Base-by-base conservation (phyloP, 2,329 filamentous ascomycete species). In the Penicillium sp. region DNA sequence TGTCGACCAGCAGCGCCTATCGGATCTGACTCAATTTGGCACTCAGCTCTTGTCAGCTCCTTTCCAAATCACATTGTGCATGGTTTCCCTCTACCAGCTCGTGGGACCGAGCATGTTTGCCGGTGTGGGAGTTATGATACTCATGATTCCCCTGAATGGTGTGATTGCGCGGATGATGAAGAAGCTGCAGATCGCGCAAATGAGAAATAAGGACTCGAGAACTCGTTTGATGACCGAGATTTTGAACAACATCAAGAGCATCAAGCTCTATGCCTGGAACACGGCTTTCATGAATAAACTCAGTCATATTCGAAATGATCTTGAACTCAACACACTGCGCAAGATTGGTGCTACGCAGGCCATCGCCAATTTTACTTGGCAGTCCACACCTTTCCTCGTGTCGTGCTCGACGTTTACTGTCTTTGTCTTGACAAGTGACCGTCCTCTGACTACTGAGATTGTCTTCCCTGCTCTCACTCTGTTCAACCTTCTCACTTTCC, bases 171-270 rank as follows among this genome's bases (percentile, higher is more conserved):
- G 83, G 41, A 75, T 94, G 53, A 95, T 95, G 85, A 95, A 95
- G 70, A 87, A 76, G 29, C 70, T 98, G 54, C 93, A 98, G 61
- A 93, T 96, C 66, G 74, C 81, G 48, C 92, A 98, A 69, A 98
- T 98, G 92, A 94, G 93, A 72, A 96, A 96, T 71, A 98, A 98
- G 69, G 92, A 98, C 57, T 77, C 88, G 26, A 80, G 92, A 58
- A 95, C 89, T 31, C 80, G 90, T 33, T 70, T 98, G 41, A 95
- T 96, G 73, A 93, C 90, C 5, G 92, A 98, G 65, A 98, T 98
- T 50, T 73, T 98, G 58, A 95, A 93, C 73, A 96, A 96, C 68
- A 98, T 98, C 85, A 98, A 98, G 72, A 94, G 88, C 60, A 92
- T 98, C 71, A 98, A 98, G 70, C 77, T 98, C 13, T 98, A 95